phyloP scores from a whole-genome alignment of 2,329 filamentous ascomycete genomes.

The Aspergillus phoenicis region DNA sequence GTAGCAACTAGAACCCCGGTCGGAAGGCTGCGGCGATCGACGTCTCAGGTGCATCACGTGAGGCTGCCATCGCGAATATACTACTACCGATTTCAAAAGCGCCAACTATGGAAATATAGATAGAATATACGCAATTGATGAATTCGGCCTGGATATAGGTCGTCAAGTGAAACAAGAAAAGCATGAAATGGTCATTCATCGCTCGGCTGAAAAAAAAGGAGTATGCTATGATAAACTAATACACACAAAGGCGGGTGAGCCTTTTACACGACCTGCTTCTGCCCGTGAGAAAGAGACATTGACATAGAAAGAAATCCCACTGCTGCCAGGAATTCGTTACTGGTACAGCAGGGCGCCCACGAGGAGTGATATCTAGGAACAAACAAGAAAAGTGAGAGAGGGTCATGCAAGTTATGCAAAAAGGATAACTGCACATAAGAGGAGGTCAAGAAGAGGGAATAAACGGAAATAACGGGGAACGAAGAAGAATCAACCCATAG shows the following conservation, averaged over 20 bases:
- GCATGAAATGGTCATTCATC: slow-evolving; percentile 25
- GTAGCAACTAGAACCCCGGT: background rate
- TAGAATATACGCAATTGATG: background rate
- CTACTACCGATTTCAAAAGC: background rate
- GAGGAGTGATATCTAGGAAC: slow-evolving; percentile 18
- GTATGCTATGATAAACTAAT: slow-evolving; percentile 32
- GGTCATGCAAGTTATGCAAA: slow-evolving; percentile 31
- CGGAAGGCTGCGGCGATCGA: background rate
- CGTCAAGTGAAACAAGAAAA: background rate
- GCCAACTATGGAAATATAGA: background rate
- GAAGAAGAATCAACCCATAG: slow-evolving; percentile 17
- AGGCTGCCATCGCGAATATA: background rate
- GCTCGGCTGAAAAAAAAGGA: slow-evolving; percentile 23
- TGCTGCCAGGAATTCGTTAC: slow-evolving; percentile 32
- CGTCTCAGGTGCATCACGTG: background rate
- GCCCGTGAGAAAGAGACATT: slow-evolving; percentile 27
- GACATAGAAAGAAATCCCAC: slow-evolving; percentile 25
- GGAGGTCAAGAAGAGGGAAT: slow-evolving; percentile 7
- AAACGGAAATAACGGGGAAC: slow-evolving; percentile 16
- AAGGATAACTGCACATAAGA: slow-evolving; percentile 33
- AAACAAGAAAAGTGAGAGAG: slow-evolving; percentile 20
- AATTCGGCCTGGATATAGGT: background rate
- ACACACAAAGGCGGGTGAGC: slow-evolving; percentile 31
- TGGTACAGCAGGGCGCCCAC: slow-evolving; percentile 25
- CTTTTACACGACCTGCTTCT: slow-evolving; percentile 22